Base-by-base conservation (phyloP, 495 filamentous ascomycete genomes). In the Aspergillus affinis region DNA sequence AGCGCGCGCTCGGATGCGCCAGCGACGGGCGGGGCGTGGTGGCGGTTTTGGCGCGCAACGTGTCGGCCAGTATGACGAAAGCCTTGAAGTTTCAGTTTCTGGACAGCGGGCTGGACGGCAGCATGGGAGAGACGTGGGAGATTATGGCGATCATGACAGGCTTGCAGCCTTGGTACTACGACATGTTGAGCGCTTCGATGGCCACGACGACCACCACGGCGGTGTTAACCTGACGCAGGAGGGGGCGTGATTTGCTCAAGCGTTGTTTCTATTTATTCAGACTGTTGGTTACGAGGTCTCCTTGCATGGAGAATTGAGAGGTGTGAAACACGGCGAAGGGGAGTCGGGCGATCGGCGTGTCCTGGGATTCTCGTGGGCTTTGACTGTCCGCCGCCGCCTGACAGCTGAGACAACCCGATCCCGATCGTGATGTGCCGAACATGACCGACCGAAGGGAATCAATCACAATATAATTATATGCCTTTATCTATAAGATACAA, bases 1-100 rank as follows among this genome's bases (percentile, higher is more conserved):
- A 63, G n/a, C 57, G 65, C 12, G 55, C 51, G 15, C 3, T 17
- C 0, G 62, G 58, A 4, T 49, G 58, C 56, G 49, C 62, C 4
- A 67, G 65, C 21, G 58, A 67, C 54, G 53, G 65, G 3, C 20
- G 30, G 23, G 65, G 67, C 21, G 45, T 69, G 12, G 62, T 69
- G 20, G 67, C 62, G n/a, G 15, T 67, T 0, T 30, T 65, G 15
- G 65, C 65, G 4, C 58, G 61, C 27, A 67, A 66, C 48, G 30
- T 52, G 20, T 64, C 60, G 17, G 56, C 45, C 45, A 63, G 60
- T 23, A 60, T 63, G 65, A 59, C 54, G 3, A 66, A 61, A 23
- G 55, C 32, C 0, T 55, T 69, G 20, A 32, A 51, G 6, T 63
- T 67, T 30, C 27, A 55, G 1, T 69, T 60, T 27, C 32, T 60